phyloP scores from a whole-genome alignment of 1,284 basidiomycete species.

The Vanrija sp. region DNA sequence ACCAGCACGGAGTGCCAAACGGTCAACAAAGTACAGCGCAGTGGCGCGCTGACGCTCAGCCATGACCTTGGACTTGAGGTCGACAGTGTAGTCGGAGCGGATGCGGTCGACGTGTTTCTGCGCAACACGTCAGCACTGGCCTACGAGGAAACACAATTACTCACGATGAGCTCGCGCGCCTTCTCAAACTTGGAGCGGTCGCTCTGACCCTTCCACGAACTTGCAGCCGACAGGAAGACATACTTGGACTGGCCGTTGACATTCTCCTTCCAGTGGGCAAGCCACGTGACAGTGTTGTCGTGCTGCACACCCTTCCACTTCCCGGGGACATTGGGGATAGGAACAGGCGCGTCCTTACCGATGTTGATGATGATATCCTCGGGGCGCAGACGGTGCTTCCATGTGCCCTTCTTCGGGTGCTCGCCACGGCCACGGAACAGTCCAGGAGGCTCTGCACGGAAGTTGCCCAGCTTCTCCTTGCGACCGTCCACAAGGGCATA shows the following conservation, averaged over 20 bases:
- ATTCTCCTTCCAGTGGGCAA: conserved; percentile 96
- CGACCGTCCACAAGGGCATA: conserved; percentile 86
- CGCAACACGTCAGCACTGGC: no score
- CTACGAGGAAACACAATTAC: conserved; percentile 15
- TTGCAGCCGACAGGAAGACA: conserved; percentile 89
- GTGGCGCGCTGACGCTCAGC: conserved; percentile 89
- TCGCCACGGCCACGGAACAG: conserved; percentile 96
- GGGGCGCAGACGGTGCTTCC: conserved; percentile 86
- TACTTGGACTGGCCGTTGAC: conserved; percentile 90
- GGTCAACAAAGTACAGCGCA: conserved; percentile 96
- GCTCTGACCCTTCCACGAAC: conserved; percentile 91
- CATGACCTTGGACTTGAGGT: conserved; percentile 85
- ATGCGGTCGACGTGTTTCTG: conserved; percentile 87
- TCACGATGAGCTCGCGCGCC: conserved; percentile 84
- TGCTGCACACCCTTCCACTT: conserved; percentile 79
- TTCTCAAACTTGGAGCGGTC: conserved; percentile 97
- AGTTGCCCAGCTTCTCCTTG: conserved; percentile 97
- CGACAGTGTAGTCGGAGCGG: conserved; percentile 75
- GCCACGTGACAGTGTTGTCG: conserved; percentile 93
- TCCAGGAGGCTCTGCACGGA: conserved; percentile 95
- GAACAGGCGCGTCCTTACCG: conserved; percentile 66
- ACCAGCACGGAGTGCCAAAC: conserved; percentile 88
- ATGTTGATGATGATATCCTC: conserved; percentile 96
- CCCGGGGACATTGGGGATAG: conserved; percentile 80
- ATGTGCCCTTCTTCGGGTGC: conserved; percentile 93